Conservation (phyloP, 2,329 filamentous ascomycete genomes). For the Aspergillus puulaauensis region DNA sequence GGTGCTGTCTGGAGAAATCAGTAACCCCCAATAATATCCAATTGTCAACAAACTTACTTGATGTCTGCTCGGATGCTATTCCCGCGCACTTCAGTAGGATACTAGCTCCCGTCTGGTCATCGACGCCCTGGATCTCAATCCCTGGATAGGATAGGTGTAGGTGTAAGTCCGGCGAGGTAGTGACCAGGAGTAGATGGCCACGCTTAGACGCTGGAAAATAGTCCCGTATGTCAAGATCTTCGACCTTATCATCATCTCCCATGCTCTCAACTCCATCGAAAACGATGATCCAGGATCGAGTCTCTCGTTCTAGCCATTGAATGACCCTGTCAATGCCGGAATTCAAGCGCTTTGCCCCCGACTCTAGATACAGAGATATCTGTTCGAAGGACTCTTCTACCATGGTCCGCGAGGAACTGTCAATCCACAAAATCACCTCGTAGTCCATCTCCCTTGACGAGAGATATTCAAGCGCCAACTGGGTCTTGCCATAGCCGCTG, state of each 20-base stretch:
- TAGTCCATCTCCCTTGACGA: neutral
- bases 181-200: neutral
- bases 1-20: neutral
- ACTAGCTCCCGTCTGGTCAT: neutral
- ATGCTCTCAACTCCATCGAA: constrained; percentile 3
- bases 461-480: constrained; percentile 3
- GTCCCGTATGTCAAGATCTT: neutral
- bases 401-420: neutral
- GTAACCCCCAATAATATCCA: neutral
- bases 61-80: neutral
- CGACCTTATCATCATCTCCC: neutral
- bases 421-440: constrained; percentile 8
- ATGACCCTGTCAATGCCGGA: neutral
- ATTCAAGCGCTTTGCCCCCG: neutral
- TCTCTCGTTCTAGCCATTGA: constrained; percentile 6
- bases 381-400: neutral
- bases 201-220: neutral
- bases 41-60: neutral
- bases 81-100: neutral
- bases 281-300: constrained; percentile 4
- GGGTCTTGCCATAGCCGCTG: constrained; percentile 7
- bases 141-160: neutral
- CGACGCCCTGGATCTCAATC: neutral
- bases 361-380: neutral
- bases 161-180: constrained; percentile 3